phyloP scores from a whole-genome alignment of 768 basidiomycete genomes.

The Leccinum longicurvipes region DNA sequence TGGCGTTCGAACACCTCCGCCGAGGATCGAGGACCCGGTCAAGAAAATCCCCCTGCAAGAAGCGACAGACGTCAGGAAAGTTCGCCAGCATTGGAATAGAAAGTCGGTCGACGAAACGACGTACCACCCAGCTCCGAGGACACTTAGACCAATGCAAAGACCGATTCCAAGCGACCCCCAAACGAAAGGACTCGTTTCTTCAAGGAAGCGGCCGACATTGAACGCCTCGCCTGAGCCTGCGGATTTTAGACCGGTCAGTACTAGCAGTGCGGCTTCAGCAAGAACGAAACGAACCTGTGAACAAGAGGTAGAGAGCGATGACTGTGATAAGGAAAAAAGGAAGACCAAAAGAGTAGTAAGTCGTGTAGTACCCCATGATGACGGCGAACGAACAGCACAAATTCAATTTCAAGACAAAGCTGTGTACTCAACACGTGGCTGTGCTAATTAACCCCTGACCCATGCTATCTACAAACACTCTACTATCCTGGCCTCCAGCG shows the following conservation, averaged over 20 bases:
- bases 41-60: slow-evolving; percentile 89
- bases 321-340: slow-evolving; percentile 60
- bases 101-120: slow-evolving; percentile 27
- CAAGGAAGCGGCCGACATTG: slow-evolving; percentile 91
- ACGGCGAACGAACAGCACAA: background rate
- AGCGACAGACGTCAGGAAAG: background rate
- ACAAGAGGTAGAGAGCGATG: slow-evolving; percentile 82
- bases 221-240: slow-evolving; percentile 86
- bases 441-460: slow-evolving; percentile 11
- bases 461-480: too few species aligned
- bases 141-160: slow-evolving; percentile 89
- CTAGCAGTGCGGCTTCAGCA: background rate
- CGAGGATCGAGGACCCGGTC: slow-evolving; percentile 94
- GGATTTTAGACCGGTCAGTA: slow-evolving; percentile 1
- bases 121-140: slow-evolving; percentile 93
- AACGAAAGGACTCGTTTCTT: slow-evolving; percentile 89
- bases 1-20: slow-evolving; percentile 91
- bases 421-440: slow-evolving; percentile 12
- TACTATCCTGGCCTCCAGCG: slow-evolving; percentile 10
- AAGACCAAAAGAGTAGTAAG: slow-evolving; percentile 67
- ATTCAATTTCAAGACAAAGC: background rate
- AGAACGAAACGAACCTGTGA: slow-evolving; percentile 62
- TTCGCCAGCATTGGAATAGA: background rate
- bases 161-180: slow-evolving; percentile 93
- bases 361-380: slow-evolving; percentile 29